phyloP scores from a whole-genome alignment of 2,329 filamentous ascomycete genomes.

The Alternaria burnsii region DNA sequence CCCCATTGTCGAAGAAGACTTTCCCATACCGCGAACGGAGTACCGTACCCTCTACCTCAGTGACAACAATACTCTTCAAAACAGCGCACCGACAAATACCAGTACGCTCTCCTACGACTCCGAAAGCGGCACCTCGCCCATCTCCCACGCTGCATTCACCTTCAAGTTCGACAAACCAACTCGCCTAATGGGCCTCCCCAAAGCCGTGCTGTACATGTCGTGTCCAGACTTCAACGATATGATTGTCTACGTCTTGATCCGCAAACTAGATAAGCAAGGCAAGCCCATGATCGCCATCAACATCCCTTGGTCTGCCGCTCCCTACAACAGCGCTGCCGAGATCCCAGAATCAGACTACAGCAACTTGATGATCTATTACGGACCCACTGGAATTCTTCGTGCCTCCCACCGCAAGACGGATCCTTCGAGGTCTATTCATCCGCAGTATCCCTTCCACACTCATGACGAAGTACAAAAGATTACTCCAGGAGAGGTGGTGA shows the following conservation, averaged over 20 bases:
- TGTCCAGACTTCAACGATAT: conserved; percentile 56
- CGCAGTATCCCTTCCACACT: conserved; percentile 44
- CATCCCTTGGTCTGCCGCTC: conserved; percentile 44
- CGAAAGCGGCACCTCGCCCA: conserved; percentile 5
- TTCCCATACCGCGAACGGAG: conserved; percentile 24
- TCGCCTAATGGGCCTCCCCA: conserved; percentile 57
- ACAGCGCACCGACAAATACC: not conserved
- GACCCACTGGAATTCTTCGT: conserved; percentile 24
- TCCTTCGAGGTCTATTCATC: conserved; percentile 22
- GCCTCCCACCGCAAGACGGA: conserved; percentile 22
- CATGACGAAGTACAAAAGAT: conserved; percentile 55
- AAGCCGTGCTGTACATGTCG: conserved; percentile 59
- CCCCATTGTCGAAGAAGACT: conserved; percentile 25
- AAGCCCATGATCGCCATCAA: conserved; percentile 55
- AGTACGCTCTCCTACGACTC: conserved; percentile 11
- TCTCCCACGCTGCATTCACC: conserved; percentile 40
- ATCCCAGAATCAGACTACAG: conserved; percentile 17
- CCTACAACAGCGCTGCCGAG: conserved; percentile 10
- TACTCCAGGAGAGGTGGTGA: conserved; percentile 33
- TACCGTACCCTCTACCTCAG: conserved; percentile 23
- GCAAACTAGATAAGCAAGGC: conserved; percentile 42
- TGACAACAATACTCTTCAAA: not conserved
- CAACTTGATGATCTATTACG: conserved; percentile 14
- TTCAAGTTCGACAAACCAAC: conserved; percentile 53
- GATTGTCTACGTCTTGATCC: conserved; percentile 30